A percentile compares a stretch with the other conserved stretches of the same genome.
Conservation (phyloP, 148 eudicot genomes). For the Silene conica region DNA sequence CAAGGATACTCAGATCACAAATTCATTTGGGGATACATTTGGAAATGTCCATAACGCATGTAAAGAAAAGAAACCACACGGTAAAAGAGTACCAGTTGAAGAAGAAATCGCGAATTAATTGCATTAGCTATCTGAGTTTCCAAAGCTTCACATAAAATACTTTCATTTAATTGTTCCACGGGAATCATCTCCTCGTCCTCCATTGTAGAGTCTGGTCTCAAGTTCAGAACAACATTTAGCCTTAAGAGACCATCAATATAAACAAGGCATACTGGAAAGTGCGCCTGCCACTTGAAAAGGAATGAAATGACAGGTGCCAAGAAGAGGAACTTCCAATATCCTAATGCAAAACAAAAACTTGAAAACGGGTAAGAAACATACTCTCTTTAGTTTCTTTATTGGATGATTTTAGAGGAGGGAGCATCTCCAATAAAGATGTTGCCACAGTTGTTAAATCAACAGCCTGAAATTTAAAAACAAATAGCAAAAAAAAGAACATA, state of each 20-base stretch:
- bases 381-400: constrained; percentile 45
- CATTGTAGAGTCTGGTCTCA: constrained; percentile 36
- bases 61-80: neutral
- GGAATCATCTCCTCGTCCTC: constrained; percentile 72
- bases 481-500: neutral
- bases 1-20: constrained; percentile 22
- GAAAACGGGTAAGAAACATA: constrained; percentile 26
- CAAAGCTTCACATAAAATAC: constrained; percentile 49
- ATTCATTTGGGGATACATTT: neutral
- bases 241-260: constrained; percentile 3
- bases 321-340: neutral
- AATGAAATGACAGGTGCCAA: neutral
- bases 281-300: constrained; percentile 8
- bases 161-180: constrained; percentile 43
- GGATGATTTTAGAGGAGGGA: constrained; percentile 64
- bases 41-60: neutral
- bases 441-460: constrained; percentile 72
- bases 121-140: constrained; percentile 71
- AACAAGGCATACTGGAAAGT: constrained; percentile 1
- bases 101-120: constrained; percentile 81
- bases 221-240: neutral
- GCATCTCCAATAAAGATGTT: constrained; percentile 72
- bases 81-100: constrained; percentile 57
- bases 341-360: neutral
- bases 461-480: constrained; percentile 48